phyloP scores from a whole-genome alignment of 2,329 filamentous ascomycete genomes.

The Fusarium coicis region DNA sequence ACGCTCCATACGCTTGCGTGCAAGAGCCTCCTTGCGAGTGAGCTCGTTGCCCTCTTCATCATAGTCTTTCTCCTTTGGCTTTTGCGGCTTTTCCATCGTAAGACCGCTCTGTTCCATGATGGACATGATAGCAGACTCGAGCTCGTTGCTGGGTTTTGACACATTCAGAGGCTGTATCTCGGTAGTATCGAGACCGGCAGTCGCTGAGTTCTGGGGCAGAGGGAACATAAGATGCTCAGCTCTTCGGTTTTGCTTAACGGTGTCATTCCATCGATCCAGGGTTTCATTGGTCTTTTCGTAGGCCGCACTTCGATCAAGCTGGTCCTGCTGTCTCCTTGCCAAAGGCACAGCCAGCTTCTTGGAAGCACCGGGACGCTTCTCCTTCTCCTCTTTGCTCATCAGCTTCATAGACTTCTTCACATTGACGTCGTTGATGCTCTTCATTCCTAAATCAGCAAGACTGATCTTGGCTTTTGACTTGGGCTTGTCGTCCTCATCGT shows the following conservation, averaged over 20 bases:
- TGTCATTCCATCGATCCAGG: slow-evolving; percentile 90
- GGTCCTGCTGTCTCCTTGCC: slow-evolving; percentile 86
- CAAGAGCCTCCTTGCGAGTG: slow-evolving; percentile 75
- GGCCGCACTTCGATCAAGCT: slow-evolving; percentile 81
- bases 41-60: slow-evolving; percentile 78
- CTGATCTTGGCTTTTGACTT: slow-evolving; percentile 74
- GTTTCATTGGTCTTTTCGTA: slow-evolving; percentile 94
- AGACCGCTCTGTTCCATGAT: slow-evolving; percentile 93
- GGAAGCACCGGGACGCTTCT: slow-evolving; percentile 55
- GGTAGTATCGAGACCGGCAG: slow-evolving; percentile 67
- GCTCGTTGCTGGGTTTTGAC: slow-evolving; percentile 76
- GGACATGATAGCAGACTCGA: slow-evolving; percentile 85
- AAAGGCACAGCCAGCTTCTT: slow-evolving; percentile 85
- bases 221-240: slow-evolving; percentile 93
- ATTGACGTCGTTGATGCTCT: slow-evolving; percentile 76
- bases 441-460: slow-evolving; percentile 77
- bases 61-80: slow-evolving; percentile 69
- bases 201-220: slow-evolving; percentile 75
- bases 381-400: slow-evolving; percentile 71
- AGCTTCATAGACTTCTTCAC: slow-evolving; percentile 84
- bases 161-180: slow-evolving; percentile 73
- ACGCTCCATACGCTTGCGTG: slow-evolving; percentile 80
- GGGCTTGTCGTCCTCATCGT: slow-evolving; percentile 59
- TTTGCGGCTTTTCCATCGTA: slow-evolving; percentile 58
- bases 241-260: slow-evolving; percentile 91